Evolutionary conservation across 2,329 filamentous ascomycete genomes (phyloP), one percentile per base, ranked within the genome.

Genomic region (Talaromyces sp.): DNA sequence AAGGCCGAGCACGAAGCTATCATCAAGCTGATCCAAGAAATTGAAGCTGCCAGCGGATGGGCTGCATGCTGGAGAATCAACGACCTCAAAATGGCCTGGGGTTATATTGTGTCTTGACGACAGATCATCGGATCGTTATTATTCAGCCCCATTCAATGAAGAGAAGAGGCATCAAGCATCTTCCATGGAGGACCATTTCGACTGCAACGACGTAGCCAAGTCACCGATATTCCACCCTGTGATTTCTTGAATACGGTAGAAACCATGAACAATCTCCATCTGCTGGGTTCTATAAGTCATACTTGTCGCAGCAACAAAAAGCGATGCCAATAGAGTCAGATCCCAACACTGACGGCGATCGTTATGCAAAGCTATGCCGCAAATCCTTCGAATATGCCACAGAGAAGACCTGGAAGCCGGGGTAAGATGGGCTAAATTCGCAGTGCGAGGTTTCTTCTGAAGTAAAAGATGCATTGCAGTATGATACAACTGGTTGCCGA

Each of bases 401-500:
- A 82, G 68, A 0, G 76, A 71, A 1, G 81, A 82, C 63, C 75
- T 70, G 1, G 72, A 59, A 30, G 28, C 27, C 17, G 28, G 32
- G 2, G 17, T 27, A 62, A 72, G 55, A 66, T 75, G 65, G 62
- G 64, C 69, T 8, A 71, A 69, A 8, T 69, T 70, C 4, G 78
- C 68, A 2, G 77, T 80, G 4, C 79, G 76, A 19, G 83, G 83
- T 62, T 79, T 80, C 65, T 80, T 77, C 60, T 80, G 80, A 19
- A 85, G 75, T 60, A 85, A 70, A 0, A 84, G 68, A 8, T 84
- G 68, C 73, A 82, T 82, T 2, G 82, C 81, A 0, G 82, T 82
- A 64, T 85, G 84, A 65, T 84, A 85, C 2, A 85, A 72, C 65
- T 85, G 82, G 63, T 84, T 85, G 2, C 76, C 76, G 2, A 80